These are phyloP conservation scores for Pseudopyricularia cyperi DNA, from an alignment of 2,329 filamentous ascomycete species.

Conservation along the genomic window DNA sequence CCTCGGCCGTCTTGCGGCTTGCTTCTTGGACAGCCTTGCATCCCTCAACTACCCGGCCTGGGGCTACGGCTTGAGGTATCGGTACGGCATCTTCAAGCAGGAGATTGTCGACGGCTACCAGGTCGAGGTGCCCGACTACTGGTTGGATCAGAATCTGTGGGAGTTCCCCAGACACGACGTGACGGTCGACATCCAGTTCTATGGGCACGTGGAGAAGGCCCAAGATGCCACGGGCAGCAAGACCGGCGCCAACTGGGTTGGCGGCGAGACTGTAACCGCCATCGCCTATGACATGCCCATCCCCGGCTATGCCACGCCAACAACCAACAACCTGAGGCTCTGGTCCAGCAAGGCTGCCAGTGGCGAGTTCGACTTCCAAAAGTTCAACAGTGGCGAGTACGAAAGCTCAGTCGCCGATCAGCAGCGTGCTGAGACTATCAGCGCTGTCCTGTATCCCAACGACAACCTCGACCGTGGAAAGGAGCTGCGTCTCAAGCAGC, in stretches of 20 bases:
- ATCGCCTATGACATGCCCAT: conserved; percentile 89
- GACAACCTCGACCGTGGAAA: conserved; percentile 95
- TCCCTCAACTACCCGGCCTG: conserved; percentile 92
- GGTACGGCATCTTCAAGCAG: conserved; percentile 98
- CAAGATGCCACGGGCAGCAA: conserved; percentile 61
- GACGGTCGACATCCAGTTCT: conserved; percentile 94
- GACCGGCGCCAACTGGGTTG: conserved; percentile 67
- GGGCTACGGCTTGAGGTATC: conserved; percentile 92
- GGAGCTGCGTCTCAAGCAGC: conserved; percentile 93
- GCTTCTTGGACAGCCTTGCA: conserved; percentile 91
- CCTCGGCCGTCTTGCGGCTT: conserved; percentile 85
- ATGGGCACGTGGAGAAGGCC: conserved; percentile 68
- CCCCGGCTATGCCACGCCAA: conserved; percentile 77
- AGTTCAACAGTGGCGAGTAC: conserved; percentile 97
- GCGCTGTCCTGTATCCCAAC: conserved; percentile 92
- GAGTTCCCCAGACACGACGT: conserved; percentile 95
- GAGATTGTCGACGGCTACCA: conserved; percentile 97
- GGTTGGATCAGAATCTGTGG: conserved; percentile 99
- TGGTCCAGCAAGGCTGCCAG: conserved; percentile 97
- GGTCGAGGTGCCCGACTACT: conserved; percentile 96
- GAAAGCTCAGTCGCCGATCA: conserved; percentile 97
- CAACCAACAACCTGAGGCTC: conserved; percentile 90
- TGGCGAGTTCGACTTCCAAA: conserved; percentile 98
- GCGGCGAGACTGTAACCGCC: conserved; percentile 82
- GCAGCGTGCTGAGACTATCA: conserved; percentile 97